Evolutionary conservation across 2,329 filamentous ascomycete species (phyloP).

Genomic region (Penicillium capsulatum): DNA sequence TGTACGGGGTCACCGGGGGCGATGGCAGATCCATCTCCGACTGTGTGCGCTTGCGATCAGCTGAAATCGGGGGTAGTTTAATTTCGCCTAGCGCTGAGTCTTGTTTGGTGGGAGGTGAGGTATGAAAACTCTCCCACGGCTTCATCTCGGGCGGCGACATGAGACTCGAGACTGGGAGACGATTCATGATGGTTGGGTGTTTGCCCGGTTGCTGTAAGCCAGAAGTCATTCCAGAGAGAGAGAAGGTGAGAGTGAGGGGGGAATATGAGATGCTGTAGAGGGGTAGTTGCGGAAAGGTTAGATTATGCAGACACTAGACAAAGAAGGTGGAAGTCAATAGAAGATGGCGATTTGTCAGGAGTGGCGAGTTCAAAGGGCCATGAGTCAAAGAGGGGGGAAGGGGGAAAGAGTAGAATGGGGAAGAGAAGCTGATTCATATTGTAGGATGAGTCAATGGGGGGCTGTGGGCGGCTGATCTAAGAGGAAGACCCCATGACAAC

Average conservation of each 20-base stretch:
- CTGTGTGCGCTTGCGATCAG: conserved; percentile 40
- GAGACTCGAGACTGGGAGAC: conserved; percentile 42
- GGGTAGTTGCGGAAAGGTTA: background rate
- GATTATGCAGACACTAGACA: conserved; percentile 5
- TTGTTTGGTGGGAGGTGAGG: conserved; percentile 28
- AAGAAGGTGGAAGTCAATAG: conserved; percentile 21
- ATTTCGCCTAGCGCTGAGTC: conserved; percentile 29
- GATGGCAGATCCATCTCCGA: conserved; percentile 45
- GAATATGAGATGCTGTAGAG: background rate
- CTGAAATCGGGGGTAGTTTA: conserved; percentile 41
- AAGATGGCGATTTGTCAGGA: conserved; percentile 23
- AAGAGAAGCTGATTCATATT: no score
- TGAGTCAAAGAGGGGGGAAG: conserved; percentile 2
- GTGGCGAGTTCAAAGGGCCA: conserved; percentile 12
- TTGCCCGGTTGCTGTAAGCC: conserved; percentile 21
- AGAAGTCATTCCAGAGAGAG: conserved; percentile 25
- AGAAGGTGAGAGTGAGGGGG: conserved; percentile 3
- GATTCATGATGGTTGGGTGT: conserved; percentile 38
- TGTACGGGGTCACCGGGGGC: conserved; percentile 45
- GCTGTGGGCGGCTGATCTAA: conserved; percentile 16
- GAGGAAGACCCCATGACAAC: conserved; percentile 23
- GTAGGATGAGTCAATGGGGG: conserved; percentile 12
- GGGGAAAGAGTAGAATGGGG: no score
- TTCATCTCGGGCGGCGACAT: conserved; percentile 49
- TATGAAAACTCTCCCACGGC: conserved; percentile 48